A percentile compares a stretch with the other conserved stretches of the same genome.
These are phyloP conservation scores for Aspergillus ochraceus DNA, from an alignment of 2,329 filamentous ascomycete species.

Conservation along the genomic window DNA sequence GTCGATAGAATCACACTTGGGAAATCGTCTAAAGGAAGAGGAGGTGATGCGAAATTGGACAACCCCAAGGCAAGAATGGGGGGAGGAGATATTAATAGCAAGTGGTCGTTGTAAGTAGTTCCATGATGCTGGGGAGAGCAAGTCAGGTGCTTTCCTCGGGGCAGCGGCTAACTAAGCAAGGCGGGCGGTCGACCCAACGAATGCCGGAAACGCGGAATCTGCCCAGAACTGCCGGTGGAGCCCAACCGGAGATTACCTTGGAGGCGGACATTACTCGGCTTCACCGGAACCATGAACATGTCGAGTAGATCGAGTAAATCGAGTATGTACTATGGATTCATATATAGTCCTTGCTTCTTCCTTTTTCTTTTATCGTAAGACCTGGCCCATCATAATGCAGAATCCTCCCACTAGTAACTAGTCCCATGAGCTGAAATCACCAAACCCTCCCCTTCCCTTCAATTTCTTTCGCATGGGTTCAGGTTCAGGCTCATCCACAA, in stretches of 20 bases:
- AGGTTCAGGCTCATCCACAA: constrained; percentile 60
- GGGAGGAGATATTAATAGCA: neutral
- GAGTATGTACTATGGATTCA: no score
- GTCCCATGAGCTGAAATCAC: constrained; percentile 89
- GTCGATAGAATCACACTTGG: neutral
- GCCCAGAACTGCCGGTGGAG: neutral
- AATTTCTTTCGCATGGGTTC: constrained; percentile 79
- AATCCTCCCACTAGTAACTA: neutral
- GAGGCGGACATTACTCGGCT: no score
- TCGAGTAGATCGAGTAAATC: no score
- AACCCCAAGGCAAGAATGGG: neutral
- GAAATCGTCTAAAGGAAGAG: neutral
- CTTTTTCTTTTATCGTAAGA: no score
- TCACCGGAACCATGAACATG: no score
- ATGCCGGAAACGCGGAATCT: neutral
- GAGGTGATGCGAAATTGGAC: neutral
- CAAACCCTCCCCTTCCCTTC: constrained; percentile 72
- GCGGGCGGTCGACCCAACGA: neutral
- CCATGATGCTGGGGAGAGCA: neutral
- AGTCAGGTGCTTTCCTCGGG: neutral
- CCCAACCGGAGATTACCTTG: neutral
- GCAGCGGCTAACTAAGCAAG: neutral
- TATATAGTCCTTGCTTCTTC: no score
- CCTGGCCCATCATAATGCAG: no score
- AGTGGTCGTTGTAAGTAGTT: neutral